Evolutionary conservation across 768 basidiomycete species (phyloP).

Genomic region (Collybia nuda): DNA sequence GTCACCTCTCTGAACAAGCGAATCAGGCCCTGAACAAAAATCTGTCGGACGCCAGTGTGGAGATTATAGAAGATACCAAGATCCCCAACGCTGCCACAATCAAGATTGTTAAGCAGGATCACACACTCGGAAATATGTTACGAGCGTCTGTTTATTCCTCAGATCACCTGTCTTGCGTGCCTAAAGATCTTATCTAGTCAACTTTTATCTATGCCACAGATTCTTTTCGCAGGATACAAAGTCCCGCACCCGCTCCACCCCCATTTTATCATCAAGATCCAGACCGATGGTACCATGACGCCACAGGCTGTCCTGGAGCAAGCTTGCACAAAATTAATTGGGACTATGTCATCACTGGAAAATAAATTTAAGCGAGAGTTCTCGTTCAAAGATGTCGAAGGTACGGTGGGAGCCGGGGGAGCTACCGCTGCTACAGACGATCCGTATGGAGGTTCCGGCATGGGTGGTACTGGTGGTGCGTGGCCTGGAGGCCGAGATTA

Average conservation of each 20-base stretch:
- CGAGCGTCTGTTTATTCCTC: slow-evolving; percentile 63
- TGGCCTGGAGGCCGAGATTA: slow-evolving; percentile 23
- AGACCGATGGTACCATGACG: slow-evolving; percentile 86
- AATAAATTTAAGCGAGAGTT: slow-evolving; percentile 83
- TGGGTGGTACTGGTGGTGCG: slow-evolving; percentile 12
- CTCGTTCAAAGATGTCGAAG: slow-evolving; percentile 73
- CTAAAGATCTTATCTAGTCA: slow-evolving; percentile 50
- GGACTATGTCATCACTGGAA: slow-evolving; percentile 64
- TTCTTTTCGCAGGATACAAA: slow-evolving; percentile 97
- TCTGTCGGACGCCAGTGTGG: slow-evolving; percentile 56
- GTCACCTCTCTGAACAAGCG: slow-evolving; percentile 30
- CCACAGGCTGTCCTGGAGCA: slow-evolving; percentile 82
- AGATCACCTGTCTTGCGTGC: slow-evolving; percentile 1
- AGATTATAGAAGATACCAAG: slow-evolving; percentile 93
- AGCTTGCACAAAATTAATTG: slow-evolving; percentile 82
- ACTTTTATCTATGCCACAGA: slow-evolving; percentile 81
- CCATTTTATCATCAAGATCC: slow-evolving; percentile 91
- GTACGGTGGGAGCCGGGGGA: slow-evolving; percentile 23
- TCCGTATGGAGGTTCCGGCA: slow-evolving; percentile 41
- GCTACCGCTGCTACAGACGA: slow-evolving; percentile 34
- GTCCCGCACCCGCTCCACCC: slow-evolving; percentile 96
- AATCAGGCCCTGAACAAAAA: background rate
- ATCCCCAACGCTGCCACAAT: slow-evolving; percentile 97
- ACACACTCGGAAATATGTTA: slow-evolving; percentile 96
- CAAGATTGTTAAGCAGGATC: slow-evolving; percentile 94